These are phyloP conservation scores for Saturnispora serradocipensis DNA, from an alignment of 805 yeast genomes.

Conservation along the genomic window DNA sequence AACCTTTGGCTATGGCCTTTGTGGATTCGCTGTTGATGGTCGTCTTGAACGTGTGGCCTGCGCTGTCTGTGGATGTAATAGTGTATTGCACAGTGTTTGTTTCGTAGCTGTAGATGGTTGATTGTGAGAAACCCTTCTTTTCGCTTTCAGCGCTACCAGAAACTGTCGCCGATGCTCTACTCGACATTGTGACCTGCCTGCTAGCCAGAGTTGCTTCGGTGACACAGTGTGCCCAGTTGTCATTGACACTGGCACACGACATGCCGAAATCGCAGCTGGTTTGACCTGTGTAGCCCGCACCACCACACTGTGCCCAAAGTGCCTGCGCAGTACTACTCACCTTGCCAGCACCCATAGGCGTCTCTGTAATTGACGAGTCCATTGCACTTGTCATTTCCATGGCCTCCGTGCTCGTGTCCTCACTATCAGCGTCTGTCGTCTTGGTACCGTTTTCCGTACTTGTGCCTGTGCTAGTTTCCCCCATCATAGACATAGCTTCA, in stretches of 20 bases:
- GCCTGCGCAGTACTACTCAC: background rate
- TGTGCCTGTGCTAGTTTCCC: background rate
- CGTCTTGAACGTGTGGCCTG: conserved; percentile 4
- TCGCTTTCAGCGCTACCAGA: background rate
- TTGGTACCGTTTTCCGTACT: background rate
- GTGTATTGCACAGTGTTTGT: background rate
- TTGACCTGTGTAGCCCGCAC: conserved; percentile 19
- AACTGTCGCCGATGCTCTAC: background rate
- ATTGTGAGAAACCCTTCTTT: background rate
- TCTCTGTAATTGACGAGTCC: no score
- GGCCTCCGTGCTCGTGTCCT: no score
- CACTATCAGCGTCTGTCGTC: background rate
- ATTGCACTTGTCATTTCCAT: no score
- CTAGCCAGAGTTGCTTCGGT: background rate
- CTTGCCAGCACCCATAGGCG: no score
- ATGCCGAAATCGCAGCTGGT: conserved; percentile 21
- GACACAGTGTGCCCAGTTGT: conserved; percentile 16
- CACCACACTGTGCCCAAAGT: conserved; percentile 22
- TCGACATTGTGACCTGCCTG: background rate
- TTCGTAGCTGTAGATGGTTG: conserved; percentile 3
- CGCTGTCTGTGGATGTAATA: background rate
- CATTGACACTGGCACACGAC: conserved; percentile 19
- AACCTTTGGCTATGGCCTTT: conserved; percentile 13
- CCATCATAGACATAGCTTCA: background rate
- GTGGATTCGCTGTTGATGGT: conserved; percentile 12